A percentile compares a stretch with the other conserved stretches of the same genome.
These are phyloP conservation scores for Gentiana straminea DNA, from an alignment of 257 asterid species.

Conservation along the genomic window DNA sequence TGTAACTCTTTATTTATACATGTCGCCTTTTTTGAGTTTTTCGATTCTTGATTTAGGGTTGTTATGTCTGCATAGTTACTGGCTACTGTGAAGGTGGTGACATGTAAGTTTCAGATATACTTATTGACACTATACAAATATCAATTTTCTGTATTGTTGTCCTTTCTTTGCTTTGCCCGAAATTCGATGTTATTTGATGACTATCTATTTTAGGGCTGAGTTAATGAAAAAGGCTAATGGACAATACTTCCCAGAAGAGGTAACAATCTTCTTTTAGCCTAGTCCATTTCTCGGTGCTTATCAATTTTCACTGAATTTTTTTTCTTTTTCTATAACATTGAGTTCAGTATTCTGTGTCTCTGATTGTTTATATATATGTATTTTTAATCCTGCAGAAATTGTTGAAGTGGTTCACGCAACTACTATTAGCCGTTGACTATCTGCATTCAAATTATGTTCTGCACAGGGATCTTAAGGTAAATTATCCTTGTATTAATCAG, in stretches of 20 bases:
- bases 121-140: too few relatives aligned
- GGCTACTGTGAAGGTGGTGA: conserved; percentile 99
- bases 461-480: conserved; percentile 93
- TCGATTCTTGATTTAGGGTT: conserved; percentile 47
- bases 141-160: background rate
- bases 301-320: too few relatives aligned
- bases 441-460: conserved; percentile 90
- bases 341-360: background rate
- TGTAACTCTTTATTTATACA: background rate
- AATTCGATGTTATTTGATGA: background rate
- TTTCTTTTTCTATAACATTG: too few relatives aligned
- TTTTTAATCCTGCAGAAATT: conserved; percentile 48
- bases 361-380: conserved; percentile 8
- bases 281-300: too few relatives aligned
- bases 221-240: conserved; percentile 85
- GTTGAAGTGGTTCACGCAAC: conserved; percentile 90
- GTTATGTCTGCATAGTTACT: conserved; percentile 96
- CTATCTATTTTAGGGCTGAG: conserved; percentile 62
- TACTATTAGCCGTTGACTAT: conserved; percentile 90
- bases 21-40: background rate
- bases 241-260: conserved; percentile 94
- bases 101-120: conserved; percentile 51
- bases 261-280: conserved; percentile 7
- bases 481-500: background rate
- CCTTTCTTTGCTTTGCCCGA: background rate